Conservation (phyloP, 352 stramenopile genomes). For the Albugo candida region DNA sequence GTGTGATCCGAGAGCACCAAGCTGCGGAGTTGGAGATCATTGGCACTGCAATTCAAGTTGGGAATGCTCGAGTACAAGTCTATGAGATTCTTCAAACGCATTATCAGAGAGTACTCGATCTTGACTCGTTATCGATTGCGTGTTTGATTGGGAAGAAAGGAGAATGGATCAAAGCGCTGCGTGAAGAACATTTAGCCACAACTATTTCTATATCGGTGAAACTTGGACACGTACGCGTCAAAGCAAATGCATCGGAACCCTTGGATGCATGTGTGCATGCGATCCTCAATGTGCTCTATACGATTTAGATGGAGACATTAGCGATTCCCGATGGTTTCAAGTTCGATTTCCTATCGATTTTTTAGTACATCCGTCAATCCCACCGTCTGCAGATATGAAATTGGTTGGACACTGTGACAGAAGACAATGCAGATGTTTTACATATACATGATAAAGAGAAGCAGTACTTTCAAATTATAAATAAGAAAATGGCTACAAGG, state of each 20-base stretch:
- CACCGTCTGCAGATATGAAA: too few species aligned
- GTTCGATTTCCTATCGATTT: constrained; percentile 31
- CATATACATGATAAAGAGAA: too few species aligned
- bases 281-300: constrained; percentile 44
- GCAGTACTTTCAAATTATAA: too few species aligned
- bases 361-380: constrained; percentile 32
- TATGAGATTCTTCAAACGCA: constrained; percentile 54
- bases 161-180: constrained; percentile 54
- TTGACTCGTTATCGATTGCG: constrained; percentile 46
- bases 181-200: constrained; percentile 32
- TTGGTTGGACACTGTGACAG: too few species aligned
- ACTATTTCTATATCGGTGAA: constrained; percentile 49
- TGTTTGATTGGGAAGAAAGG: constrained; percentile 69
- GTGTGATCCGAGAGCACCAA: constrained; percentile 14
- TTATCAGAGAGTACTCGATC: constrained; percentile 47
- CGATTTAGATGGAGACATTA: constrained; percentile 40
- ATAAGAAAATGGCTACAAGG: too few species aligned
- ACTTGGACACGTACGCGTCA: constrained; percentile 48
- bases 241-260: constrained; percentile 27
- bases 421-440: too few species aligned
- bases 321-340: constrained; percentile 11
- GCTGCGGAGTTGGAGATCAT: constrained; percentile 50
- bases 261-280: constrained; percentile 37
- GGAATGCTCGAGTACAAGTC: constrained; percentile 21
- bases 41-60: constrained; percentile 43